A percentile compares a stretch with the other conserved stretches of the same genome.
phyloP scores from a whole-genome alignment of 73 alveolate species.

The Paramecium biaurelia region DNA sequence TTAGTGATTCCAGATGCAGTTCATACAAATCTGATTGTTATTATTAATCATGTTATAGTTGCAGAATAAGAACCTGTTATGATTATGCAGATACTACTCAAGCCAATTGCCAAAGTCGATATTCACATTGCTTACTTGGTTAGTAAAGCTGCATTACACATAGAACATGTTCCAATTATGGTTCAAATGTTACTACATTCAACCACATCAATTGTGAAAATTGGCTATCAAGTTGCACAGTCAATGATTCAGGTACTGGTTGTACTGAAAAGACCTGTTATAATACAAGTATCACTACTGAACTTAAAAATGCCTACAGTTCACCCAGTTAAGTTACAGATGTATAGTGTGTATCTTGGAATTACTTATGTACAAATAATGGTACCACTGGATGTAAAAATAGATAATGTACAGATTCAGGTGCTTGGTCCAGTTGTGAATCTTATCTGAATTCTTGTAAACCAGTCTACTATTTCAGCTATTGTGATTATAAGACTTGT shows the following conservation, averaged over 20 bases:
- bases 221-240: slow-evolving; percentile 35
- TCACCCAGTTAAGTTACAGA: neutral
- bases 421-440: neutral
- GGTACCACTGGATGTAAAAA: neutral
- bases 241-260: neutral
- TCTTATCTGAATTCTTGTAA: neutral
- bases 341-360: neutral
- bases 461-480: neutral
- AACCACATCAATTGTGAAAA: neutral
- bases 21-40: neutral
- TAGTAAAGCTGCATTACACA: neutral
- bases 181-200: neutral
- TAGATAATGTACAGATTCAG: neutral
- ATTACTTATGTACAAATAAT: neutral
- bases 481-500: slow-evolving; percentile 6
- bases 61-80: neutral
- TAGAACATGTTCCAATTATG: slow-evolving; percentile 27
- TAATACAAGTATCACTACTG: neutral
- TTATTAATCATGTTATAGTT: neutral
- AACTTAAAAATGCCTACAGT: neutral
- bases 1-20: neutral
- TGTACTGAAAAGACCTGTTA: slow-evolving; percentile 13
- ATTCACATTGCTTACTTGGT: neutral
- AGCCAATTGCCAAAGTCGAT: neutral
- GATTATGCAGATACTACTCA: neutral